These are phyloP conservation scores for Russula lepida DNA, from an alignment of 768 basidiomycete species.

Conservation along the genomic window DNA sequence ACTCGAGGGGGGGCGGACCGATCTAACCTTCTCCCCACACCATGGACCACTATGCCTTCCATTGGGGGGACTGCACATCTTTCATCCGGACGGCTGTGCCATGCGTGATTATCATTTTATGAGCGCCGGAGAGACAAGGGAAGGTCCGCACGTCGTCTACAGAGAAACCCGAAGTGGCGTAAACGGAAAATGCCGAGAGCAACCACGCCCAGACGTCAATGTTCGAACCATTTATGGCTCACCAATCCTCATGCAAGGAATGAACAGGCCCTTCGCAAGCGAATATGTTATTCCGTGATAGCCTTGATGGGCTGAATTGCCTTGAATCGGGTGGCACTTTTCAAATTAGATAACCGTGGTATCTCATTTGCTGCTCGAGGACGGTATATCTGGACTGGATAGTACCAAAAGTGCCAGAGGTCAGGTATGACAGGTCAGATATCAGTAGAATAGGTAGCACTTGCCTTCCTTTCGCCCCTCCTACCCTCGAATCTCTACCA, in stretches of 20 bases:
- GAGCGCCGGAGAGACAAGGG: neutral
- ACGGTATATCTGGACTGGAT: neutral
- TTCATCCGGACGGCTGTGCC: neutral
- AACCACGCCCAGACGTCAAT: neutral
- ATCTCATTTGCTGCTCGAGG: neutral
- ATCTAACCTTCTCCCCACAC: neutral
- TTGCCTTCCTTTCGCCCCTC: neutral
- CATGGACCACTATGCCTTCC: neutral
- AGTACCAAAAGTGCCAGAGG: neutral
- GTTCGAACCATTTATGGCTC: neutral
- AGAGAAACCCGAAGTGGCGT: neutral
- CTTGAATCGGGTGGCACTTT: neutral
- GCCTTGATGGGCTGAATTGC: conserved; percentile 1
- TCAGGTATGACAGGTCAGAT: neutral
- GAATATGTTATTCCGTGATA: neutral
- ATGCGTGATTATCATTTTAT: neutral
- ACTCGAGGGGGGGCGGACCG: neutral
- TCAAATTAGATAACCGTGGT: neutral
- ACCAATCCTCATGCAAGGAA: neutral
- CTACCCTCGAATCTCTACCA: neutral
- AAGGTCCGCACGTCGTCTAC: neutral
- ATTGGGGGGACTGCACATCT: neutral
- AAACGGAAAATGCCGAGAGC: conserved; percentile 4
- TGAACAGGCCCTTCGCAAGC: neutral
- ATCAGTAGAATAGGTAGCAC: neutral